Evolutionary conservation across 2,329 filamentous ascomycete species (phyloP), one percentile per base, ranked within the genome.

Genomic region (Penicillium sp.): DNA sequence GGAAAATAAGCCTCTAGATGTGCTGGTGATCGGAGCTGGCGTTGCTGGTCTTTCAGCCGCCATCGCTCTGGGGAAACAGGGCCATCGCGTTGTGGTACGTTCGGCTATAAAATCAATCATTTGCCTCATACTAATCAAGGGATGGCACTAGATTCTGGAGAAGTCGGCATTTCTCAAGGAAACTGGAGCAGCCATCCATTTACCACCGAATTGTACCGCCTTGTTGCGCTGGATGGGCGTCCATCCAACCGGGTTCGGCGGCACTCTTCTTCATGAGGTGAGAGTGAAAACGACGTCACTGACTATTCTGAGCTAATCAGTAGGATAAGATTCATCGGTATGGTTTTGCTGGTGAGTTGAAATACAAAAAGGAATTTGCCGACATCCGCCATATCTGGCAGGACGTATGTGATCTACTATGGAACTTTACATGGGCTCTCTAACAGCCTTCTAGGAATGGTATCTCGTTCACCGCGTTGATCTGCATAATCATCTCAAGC

Each of bases 391-490:
- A 61, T 13, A 42, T 45, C 14, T 69, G 67, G 65, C 68, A 69
- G 33, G 67, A 65, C 46, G 67, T 69, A 56, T 14, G 59, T 43
- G 3, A 10, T 23, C n/a, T 3, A 16, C 35, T 27, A 4, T 23
- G 43, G 4, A 23, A 19, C 29, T 31, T 42, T n/a, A 39, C 43
- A 11, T 25, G 25, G 5, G 5, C 19, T 21, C 19, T 19, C 8
- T 35, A 35, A 48, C 25, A 49, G 21, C 5, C 10, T 13, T 1
- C 6, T 16, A 70, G 69, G 68, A 67, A 55, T 70, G 65, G 59
- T 72, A 69, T 37, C 66, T 75, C 2, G 69, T 73, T 11, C 77
- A 79, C 57, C 70, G 77, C n/a, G 72, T 78, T 25, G 77, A 79
- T 57, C 62, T 80, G 44, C 77, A 79, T 57, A 71, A 70, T 26